Evolutionary conservation across 371 early-diverging fungal genomes (phyloP), one percentile per base, ranked within the genome.

Genomic region (Cladochytrium tenue): DNA sequence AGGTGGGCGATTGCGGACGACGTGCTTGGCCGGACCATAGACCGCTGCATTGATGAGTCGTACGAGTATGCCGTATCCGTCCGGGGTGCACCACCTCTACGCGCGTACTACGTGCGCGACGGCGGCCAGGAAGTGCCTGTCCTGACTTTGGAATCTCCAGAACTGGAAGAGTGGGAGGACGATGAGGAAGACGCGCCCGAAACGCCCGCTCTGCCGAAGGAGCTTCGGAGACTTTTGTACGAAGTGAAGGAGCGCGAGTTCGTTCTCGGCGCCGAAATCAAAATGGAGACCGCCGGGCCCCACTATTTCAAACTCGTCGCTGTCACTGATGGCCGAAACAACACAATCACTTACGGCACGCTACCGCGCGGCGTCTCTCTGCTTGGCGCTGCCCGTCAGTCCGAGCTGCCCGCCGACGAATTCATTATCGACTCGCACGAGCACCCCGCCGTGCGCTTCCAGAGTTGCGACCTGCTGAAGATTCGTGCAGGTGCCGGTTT

Each of bases 301-400:
- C 60, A 70, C 55, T 50, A 71, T 30, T 71, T 74, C 56, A 63
- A 58, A 25, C 60, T 80, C 31, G 50, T 71, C 25, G 50, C 63
- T 33, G 70, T 81, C 20, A 35, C 52, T 13, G 81, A 81, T 56
- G 77, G 74, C 2, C 60, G 60, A n/a, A 77, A 77, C 68, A 81
- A 81, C 66, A 75, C 75, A 3, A 62, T 81, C 50, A 33, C 56
- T 0, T 80, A 69, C 56, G 25, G 13, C 58, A 26, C 23, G 20
- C 27, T 32, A n/a, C 25, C 23, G 31, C 51, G 1, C 7, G 43
- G 27, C 7, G 23, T 30, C 51, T 58, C 28, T 27, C 60, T 50
- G 13, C 57, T 58, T 15, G 65, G 10, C 26, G 53, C 28, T 25
- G 57, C 57, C 23, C n/a, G 32, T 17, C 27, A 20, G 5, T 33